A percentile compares a stretch with the other conserved stretches of the same genome.
Evolutionary conservation across 1,284 basidiomycete genomes (phyloP).

Genomic region (Cryptococcus sp.): DNA sequence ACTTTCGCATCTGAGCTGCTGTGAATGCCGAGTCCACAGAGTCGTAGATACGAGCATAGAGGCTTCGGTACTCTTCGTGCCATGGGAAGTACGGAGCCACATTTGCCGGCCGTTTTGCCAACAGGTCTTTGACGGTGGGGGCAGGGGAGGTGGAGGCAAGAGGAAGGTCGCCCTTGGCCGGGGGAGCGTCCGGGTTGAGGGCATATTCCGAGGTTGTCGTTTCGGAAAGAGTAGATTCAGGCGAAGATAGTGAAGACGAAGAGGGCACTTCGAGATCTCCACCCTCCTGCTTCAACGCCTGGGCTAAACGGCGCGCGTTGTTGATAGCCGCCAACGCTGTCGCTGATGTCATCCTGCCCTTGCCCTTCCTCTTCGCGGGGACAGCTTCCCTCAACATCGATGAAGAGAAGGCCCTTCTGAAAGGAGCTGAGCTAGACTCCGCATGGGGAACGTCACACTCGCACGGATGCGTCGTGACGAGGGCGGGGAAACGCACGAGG

Average conservation of each 20-base stretch:
- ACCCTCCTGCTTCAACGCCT: constrained; percentile 7
- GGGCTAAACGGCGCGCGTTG: constrained; percentile 7
- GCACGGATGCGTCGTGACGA: neutral
- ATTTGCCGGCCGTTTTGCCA: constrained; percentile 7
- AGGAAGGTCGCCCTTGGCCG: neutral
- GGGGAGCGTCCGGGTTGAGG: neutral
- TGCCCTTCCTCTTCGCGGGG: neutral
- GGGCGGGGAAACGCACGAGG: neutral
- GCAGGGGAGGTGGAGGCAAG: neutral
- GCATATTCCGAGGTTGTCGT: neutral
- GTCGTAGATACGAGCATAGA: constrained; percentile 9
- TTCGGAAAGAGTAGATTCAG: no score
- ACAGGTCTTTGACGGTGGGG: constrained; percentile 13
- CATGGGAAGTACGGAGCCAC: constrained; percentile 10
- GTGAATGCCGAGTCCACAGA: constrained; percentile 16
- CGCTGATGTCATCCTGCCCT: no score
- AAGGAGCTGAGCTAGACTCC: constrained; percentile 18
- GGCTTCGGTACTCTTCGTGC: constrained; percentile 7
- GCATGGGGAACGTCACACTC: constrained; percentile 8
- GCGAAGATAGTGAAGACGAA: neutral
- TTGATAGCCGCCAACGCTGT: neutral
- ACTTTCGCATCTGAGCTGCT: constrained; percentile 5
- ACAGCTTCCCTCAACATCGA: neutral
- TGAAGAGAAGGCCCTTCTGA: constrained; percentile 4
- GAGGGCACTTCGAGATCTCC: neutral